phyloP scores from a whole-genome alignment of 2,329 filamentous ascomycete species.

The Penicillium corylophilum region DNA sequence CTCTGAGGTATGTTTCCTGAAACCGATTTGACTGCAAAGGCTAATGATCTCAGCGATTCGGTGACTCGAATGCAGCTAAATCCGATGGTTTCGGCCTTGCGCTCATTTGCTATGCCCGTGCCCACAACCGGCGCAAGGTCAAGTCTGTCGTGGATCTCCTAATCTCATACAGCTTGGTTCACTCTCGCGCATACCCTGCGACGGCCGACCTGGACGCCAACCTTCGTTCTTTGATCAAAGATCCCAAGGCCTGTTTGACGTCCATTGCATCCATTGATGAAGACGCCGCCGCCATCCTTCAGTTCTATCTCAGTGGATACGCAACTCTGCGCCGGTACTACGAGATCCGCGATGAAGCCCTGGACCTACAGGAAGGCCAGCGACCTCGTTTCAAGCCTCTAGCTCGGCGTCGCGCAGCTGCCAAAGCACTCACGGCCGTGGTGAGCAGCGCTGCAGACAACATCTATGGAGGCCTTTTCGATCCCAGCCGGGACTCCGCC shows the following conservation, averaged over 20 bases:
- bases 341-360: slow-evolving; percentile 74
- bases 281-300: slow-evolving; percentile 78
- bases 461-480: slow-evolving; percentile 86
- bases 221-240: slow-evolving; percentile 67
- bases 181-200: slow-evolving; percentile 77
- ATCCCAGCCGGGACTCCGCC: slow-evolving; percentile 74
- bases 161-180: slow-evolving; percentile 81
- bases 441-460: slow-evolving; percentile 84
- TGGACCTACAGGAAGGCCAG: slow-evolving; percentile 38
- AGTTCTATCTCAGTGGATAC: slow-evolving; percentile 85
- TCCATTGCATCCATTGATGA: slow-evolving; percentile 71
- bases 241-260: slow-evolving; percentile 70
- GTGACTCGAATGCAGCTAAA: slow-evolving; percentile 69
- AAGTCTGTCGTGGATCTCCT: slow-evolving; percentile 83
- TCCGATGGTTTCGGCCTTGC: slow-evolving; percentile 81
- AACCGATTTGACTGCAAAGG: background rate
- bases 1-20: slow-evolving; percentile 66
- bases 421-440: slow-evolving; percentile 73
- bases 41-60: slow-evolving; percentile 65
- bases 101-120: slow-evolving; percentile 85
- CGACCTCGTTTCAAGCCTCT: slow-evolving; percentile 53
- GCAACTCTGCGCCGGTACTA: slow-evolving; percentile 89
- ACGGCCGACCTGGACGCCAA: slow-evolving; percentile 69
- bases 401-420: slow-evolving; percentile 67
- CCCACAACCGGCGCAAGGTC: slow-evolving; percentile 74